Conservation (phyloP, 2,329 filamentous ascomycete genomes). For the Akanthomyces uredinophilus region DNA sequence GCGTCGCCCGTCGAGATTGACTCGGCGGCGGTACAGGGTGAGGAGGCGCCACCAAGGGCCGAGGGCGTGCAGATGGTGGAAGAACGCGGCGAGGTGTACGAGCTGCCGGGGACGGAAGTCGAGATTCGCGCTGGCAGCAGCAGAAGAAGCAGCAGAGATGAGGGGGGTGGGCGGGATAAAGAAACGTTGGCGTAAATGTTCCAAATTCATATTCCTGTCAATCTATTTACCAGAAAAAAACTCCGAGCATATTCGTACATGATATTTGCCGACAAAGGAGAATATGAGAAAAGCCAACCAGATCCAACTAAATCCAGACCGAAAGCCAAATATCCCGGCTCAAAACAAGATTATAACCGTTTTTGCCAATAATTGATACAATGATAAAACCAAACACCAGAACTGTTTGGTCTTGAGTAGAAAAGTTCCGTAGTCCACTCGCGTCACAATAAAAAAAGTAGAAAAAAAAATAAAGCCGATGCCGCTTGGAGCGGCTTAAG, state of each 20-base stretch:
- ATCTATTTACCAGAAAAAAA: constrained; percentile 5
- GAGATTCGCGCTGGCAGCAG: not conserved
- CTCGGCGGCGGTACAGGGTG: constrained; percentile 23
- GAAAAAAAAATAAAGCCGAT: too few species aligned
- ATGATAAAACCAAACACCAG: not conserved
- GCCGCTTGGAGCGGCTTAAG: too few species aligned
- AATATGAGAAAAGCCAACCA: constrained; percentile 7
- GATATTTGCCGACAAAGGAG: constrained; percentile 15
- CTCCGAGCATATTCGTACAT: constrained; percentile 13
- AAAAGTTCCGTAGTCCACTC: not conserved
- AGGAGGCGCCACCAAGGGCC: not conserved
- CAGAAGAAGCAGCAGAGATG: not conserved
- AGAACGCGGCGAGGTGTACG: not conserved
- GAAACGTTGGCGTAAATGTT: not conserved
- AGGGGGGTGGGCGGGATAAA: not conserved
- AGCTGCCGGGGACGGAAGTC: not conserved
- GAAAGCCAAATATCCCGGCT: constrained; percentile 4
- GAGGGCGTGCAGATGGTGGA: not conserved
- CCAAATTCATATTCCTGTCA: constrained; percentile 4
- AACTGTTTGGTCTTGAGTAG: not conserved
- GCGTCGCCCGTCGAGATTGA: constrained; percentile 51
- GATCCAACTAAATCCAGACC: constrained; percentile 9
- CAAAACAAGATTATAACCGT: not conserved
- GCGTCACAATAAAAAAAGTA: too few species aligned
- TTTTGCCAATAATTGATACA: not conserved